Conservation (phyloP, 2,329 filamentous ascomycete species). For the Fusarium sulawesiense region DNA sequence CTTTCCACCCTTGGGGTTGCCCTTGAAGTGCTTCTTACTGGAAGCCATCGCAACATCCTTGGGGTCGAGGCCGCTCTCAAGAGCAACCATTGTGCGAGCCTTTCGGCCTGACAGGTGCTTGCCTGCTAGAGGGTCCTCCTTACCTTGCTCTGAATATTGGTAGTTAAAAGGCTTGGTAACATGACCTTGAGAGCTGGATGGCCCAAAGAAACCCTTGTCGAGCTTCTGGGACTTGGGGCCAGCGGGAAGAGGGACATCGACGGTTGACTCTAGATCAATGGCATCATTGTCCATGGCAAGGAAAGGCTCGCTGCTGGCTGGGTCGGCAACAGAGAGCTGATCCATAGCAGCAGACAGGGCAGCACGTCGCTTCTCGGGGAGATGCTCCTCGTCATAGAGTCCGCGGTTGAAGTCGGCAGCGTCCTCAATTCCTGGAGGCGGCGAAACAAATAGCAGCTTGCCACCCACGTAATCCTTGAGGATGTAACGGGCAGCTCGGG, state of each 20-base stretch:
- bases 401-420: constrained; percentile 84
- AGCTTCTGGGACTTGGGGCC: constrained; percentile 81
- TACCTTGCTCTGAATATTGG: constrained; percentile 86
- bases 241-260: constrained; percentile 65
- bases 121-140: constrained; percentile 50
- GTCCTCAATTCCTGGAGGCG: constrained; percentile 81
- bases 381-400: constrained; percentile 83
- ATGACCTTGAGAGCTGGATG: constrained; percentile 71
- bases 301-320: constrained; percentile 40
- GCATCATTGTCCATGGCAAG: constrained; percentile 49
- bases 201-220: constrained; percentile 90
- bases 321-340: constrained; percentile 56
- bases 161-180: constrained; percentile 86
- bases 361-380: constrained; percentile 83
- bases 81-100: constrained; percentile 79
- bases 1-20: constrained; percentile 71
- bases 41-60: constrained; percentile 74
- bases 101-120: constrained; percentile 88
- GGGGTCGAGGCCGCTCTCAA: constrained; percentile 87
- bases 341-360: constrained; percentile 66
- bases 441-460: constrained; percentile 91
- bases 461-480: constrained; percentile 98
- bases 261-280: constrained; percentile 50
- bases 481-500: constrained; percentile 86
- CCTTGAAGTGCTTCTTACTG: constrained; percentile 96